These are phyloP conservation scores for Aspergillus coremiiformis DNA, from an alignment of 495 filamentous ascomycete genomes.

Conservation along the genomic window DNA sequence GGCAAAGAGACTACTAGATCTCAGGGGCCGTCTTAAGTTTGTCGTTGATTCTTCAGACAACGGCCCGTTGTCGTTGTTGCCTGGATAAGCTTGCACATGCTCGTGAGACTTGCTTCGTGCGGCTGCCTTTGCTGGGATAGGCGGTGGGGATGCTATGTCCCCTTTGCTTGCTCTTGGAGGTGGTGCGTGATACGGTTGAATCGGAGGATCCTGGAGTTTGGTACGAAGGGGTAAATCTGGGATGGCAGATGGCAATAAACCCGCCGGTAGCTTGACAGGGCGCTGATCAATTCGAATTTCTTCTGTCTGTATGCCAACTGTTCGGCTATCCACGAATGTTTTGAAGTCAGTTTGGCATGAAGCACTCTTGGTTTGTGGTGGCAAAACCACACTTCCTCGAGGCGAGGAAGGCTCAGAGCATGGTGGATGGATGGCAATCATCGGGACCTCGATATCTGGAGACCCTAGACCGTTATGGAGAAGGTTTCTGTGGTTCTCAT, in stretches of 20 bases:
- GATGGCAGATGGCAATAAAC: conserved; percentile 66
- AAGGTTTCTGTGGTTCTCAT: conserved; percentile 8
- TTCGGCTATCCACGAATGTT: conserved; percentile 30
- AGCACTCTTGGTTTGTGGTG: conserved; percentile 56
- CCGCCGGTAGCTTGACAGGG: conserved; percentile 62
- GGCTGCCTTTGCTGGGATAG: conserved; percentile 14
- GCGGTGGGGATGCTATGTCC: conserved; percentile 12
- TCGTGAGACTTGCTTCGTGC: conserved; percentile 24
- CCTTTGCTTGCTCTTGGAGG: conserved; percentile 29
- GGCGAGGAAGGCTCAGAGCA: conserved; percentile 58
- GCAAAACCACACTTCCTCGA: conserved; percentile 50
- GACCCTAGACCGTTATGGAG: conserved; percentile 17
- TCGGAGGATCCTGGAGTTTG: conserved; percentile 14
- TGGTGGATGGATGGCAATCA: conserved; percentile 60
- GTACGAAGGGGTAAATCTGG: conserved; percentile 28
- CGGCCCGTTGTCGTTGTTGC: conserved; percentile 77
- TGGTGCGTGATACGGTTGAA: conserved; percentile 30
- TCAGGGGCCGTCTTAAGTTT: conserved; percentile 58
- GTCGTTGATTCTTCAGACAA: conserved; percentile 50
- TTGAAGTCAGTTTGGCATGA: conserved; percentile 46
- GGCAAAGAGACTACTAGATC: conserved; percentile 78
- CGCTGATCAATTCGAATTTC: conserved; percentile 73
- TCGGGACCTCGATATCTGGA: conserved; percentile 42
- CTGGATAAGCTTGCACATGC: conserved; percentile 62
- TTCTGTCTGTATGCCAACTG: conserved; percentile 74